These are phyloP conservation scores for Fusarium fujikuroi DNA, from an alignment of 2,329 filamentous ascomycete genomes.

Conservation along the genomic window DNA sequence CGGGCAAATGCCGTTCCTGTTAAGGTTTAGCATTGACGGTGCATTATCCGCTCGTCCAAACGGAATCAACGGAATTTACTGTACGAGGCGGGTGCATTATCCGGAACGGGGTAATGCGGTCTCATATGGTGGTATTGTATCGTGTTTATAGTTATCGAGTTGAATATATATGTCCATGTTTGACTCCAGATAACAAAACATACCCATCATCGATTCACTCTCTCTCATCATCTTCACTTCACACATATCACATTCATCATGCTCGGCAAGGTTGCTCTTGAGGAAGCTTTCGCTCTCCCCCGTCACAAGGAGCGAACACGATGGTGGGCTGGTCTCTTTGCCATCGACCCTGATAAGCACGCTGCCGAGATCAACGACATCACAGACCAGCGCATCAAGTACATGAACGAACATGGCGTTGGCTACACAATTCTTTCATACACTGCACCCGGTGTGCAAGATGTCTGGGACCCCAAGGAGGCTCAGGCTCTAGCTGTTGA, in stretches of 20 bases:
- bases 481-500: slow-evolving; percentile 56
- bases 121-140: neutral
- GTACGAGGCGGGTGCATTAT: slow-evolving; percentile 15
- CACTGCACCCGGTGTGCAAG: slow-evolving; percentile 61
- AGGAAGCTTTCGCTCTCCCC: slow-evolving; percentile 71
- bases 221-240: neutral
- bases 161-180: slow-evolving; percentile 9
- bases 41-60: slow-evolving; percentile 27
- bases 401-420: slow-evolving; percentile 59
- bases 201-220: neutral
- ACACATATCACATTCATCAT: slow-evolving; percentile 48
- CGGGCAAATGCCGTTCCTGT: neutral
- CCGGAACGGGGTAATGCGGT: slow-evolving; percentile 1
- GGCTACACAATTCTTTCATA: slow-evolving; percentile 61
- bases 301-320: slow-evolving; percentile 66
- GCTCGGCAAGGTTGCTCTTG: slow-evolving; percentile 70
- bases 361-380: slow-evolving; percentile 62
- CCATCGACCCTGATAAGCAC: slow-evolving; percentile 68
- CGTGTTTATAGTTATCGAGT: neutral
- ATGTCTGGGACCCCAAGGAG: slow-evolving; percentile 54
- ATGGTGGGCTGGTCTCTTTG: slow-evolving; percentile 71
- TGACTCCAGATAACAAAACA: neutral
- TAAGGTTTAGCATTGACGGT: neutral
- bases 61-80: neutral
- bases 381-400: slow-evolving; percentile 53